phyloP scores from a whole-genome alignment of 805 yeast genomes.

The Saccharomycopsis sp. region DNA sequence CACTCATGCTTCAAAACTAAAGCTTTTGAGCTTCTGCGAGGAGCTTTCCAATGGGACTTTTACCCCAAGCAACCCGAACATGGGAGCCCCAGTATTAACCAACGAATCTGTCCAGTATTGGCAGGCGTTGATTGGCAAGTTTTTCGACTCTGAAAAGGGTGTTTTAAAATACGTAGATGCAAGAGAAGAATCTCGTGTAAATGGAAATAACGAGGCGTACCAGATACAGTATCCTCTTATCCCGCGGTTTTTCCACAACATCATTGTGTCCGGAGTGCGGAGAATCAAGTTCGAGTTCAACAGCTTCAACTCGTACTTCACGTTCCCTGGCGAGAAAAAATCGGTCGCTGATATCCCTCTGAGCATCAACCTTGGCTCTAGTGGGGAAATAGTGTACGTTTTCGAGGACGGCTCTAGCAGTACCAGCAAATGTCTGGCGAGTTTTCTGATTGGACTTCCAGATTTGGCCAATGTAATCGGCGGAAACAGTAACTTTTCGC shows the following conservation, averaged over 20 bases:
- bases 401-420: slow-evolving; percentile 13
- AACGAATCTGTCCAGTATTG: slow-evolving; percentile 9
- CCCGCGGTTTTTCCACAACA: slow-evolving; percentile 12
- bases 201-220: background rate
- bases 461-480: background rate
- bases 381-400: slow-evolving; percentile 9
- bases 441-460: background rate
- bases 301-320: slow-evolving; percentile 7
- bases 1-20: slow-evolving; percentile 13
- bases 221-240: slow-evolving; percentile 13
- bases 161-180: slow-evolving; percentile 6
- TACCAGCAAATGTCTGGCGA: slow-evolving; percentile 4
- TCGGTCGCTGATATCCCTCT: background rate
- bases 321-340: background rate
- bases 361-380: slow-evolving; percentile 11
- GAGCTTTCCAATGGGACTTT: slow-evolving; percentile 7
- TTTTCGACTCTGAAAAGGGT: slow-evolving; percentile 6
- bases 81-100: background rate
- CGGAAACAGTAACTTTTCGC: background rate
- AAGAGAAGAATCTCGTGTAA: background rate
- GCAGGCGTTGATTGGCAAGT: slow-evolving; percentile 14
- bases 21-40: slow-evolving; percentile 13
- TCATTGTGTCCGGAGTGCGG: slow-evolving; percentile 6
- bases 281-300: slow-evolving; percentile 11
- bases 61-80: background rate